A percentile compares a stretch with the other conserved stretches of the same genome.
These are phyloP conservation scores for Thelephora terrestris DNA, from an alignment of 1,284 basidiomycete species.

Conservation along the genomic window DNA sequence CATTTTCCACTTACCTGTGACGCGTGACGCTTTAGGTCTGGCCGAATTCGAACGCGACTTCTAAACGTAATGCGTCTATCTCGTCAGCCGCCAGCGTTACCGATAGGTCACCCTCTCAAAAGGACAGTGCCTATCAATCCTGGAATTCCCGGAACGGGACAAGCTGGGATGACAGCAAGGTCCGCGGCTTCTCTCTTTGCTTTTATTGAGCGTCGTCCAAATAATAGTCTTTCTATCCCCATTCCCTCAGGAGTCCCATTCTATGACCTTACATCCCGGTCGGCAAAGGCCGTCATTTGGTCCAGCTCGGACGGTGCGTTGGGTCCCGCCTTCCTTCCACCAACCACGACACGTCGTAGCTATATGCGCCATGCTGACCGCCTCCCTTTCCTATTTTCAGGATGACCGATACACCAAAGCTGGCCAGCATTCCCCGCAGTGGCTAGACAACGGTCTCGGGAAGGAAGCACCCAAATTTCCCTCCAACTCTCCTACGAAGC, in stretches of 20 bases:
- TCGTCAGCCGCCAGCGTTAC: slow-evolving; percentile 47
- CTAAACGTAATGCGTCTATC: slow-evolving; percentile 51
- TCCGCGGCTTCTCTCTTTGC: slow-evolving; percentile 39
- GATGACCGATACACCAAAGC: slow-evolving; percentile 40
- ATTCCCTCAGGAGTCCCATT: slow-evolving; percentile 7
- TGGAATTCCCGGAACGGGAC: slow-evolving; percentile 47
- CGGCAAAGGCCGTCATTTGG: slow-evolving; percentile 41
- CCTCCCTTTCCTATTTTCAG: slow-evolving; percentile 20
- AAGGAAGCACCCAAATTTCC: slow-evolving; percentile 32
- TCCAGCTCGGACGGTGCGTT: slow-evolving; percentile 31
- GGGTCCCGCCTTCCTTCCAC: slow-evolving; percentile 12
- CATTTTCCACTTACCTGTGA: slow-evolving; percentile 4
- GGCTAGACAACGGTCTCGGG: slow-evolving; percentile 35
- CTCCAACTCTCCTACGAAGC: slow-evolving; percentile 32
- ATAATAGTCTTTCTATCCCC: slow-evolving; percentile 7
- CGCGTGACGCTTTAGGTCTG: slow-evolving; percentile 38
- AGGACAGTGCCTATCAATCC: slow-evolving; percentile 38
- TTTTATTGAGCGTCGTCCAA: slow-evolving; percentile 27
- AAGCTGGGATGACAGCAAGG: slow-evolving; percentile 53
- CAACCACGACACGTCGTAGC: slow-evolving; percentile 13
- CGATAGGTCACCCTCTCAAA: slow-evolving; percentile 36
- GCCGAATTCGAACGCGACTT: slow-evolving; percentile 37
- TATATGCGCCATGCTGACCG: slow-evolving; percentile 8
- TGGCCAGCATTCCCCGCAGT: slow-evolving; percentile 43
- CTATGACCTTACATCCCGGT: slow-evolving; percentile 32